phyloP scores from a whole-genome alignment of 2,329 filamentous ascomycete genomes.

The Colletotrichum chrysophilum region DNA sequence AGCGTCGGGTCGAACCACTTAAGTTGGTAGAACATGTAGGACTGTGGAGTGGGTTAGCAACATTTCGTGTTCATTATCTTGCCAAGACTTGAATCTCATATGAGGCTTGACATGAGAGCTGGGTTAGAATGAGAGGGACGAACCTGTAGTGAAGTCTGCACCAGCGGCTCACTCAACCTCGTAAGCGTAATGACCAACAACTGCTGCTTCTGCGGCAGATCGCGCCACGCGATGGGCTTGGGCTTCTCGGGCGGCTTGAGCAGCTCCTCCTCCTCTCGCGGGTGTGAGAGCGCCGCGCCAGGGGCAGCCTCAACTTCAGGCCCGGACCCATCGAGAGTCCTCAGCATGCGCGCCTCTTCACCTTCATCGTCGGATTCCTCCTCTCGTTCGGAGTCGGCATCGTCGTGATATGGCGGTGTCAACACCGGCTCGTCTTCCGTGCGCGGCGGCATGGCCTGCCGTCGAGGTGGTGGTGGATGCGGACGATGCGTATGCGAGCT shows the following conservation, averaged over 20 bases:
- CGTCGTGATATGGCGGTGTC: not conserved
- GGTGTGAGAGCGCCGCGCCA: not conserved
- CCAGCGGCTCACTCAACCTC: slow-evolving; percentile 81
- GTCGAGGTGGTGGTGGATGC: not conserved
- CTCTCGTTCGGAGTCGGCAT: slow-evolving; percentile 1
- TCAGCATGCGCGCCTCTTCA: not conserved
- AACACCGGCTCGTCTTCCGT: not conserved
- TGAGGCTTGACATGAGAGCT: not conserved
- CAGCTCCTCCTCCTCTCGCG: not conserved
- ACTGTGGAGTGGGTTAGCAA: slow-evolving; percentile 27
- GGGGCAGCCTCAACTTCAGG: not conserved
- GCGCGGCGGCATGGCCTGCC: not conserved
- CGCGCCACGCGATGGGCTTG: slow-evolving; percentile 68
- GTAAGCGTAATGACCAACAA: slow-evolving; percentile 79
- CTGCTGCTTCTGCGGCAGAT: slow-evolving; percentile 79
- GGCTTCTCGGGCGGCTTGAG: slow-evolving; percentile 20
- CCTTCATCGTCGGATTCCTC: not conserved
- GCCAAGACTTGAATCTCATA: not conserved
- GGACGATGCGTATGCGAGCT: not conserved
- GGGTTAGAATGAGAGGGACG: slow-evolving; percentile 12
- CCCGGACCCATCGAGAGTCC: not conserved
- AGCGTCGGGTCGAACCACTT: slow-evolving; percentile 69
- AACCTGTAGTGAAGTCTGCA: slow-evolving; percentile 72
- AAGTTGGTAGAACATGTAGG: slow-evolving; percentile 91
- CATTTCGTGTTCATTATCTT: not conserved